These are phyloP conservation scores for Sporobolomyces phaffii DNA, from an alignment of 768 basidiomycete species.

Conservation along the genomic window DNA sequence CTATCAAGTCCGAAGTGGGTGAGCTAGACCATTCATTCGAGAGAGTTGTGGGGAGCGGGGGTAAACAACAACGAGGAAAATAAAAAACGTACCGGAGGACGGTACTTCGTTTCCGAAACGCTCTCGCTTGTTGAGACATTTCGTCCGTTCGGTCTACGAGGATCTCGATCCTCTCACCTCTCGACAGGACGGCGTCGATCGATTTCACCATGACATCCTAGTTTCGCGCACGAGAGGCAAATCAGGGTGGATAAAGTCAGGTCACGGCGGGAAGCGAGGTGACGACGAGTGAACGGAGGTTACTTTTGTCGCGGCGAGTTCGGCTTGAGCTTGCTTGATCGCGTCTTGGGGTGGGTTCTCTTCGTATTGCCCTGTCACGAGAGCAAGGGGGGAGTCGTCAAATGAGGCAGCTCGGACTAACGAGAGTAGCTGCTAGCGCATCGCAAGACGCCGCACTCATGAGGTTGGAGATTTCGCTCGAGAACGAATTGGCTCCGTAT, in stretches of 20 bases:
- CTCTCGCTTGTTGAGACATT: conserved; percentile 88
- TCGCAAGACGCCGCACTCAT: no score
- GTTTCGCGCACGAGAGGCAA: not conserved
- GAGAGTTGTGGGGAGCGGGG: no score
- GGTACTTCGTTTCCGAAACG: conserved; percentile 54
- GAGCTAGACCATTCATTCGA: no score
- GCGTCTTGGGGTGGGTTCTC: conserved; percentile 78
- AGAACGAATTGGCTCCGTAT: conserved; percentile 48
- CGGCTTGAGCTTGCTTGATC: conserved; percentile 78
- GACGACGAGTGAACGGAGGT: no score
- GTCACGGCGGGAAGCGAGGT: not conserved
- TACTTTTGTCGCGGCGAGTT: conserved; percentile 62
- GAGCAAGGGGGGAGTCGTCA: not conserved
- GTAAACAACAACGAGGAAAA: no score
- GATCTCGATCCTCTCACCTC: conserved; percentile 91
- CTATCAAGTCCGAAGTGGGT: no score
- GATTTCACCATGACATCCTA: conserved; percentile 61
- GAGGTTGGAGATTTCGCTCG: conserved; percentile 46
- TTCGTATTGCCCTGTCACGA: conserved; percentile 62
- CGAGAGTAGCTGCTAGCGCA: no score
- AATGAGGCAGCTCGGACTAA: no score
- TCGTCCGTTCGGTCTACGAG: conserved; percentile 87
- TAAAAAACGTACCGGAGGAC: conserved; percentile 16
- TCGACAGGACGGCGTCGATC: conserved; percentile 67
- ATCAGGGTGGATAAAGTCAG: not conserved